Evolutionary conservation across 306 rosid species (phyloP).

Genomic region (Amphicarpaea edgeworthii): DNA sequence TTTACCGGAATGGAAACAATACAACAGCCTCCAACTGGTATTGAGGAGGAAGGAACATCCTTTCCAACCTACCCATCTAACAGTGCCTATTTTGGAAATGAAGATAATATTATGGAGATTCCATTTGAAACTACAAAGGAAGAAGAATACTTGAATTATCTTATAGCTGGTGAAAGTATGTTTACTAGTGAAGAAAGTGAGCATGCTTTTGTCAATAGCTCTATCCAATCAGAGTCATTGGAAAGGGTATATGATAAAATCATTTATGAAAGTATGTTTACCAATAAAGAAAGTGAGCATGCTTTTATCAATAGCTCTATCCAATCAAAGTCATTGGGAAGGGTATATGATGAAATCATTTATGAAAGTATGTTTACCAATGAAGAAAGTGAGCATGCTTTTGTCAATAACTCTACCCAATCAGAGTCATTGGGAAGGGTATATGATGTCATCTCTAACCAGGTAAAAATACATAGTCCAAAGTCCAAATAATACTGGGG

Average conservation of each 20-base stretch:
- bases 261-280: too few relatives aligned
- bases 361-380: too few relatives aligned
- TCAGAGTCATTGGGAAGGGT: slow-evolving; percentile 23
- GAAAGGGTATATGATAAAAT: slow-evolving; percentile 44
- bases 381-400: slow-evolving; percentile 19
- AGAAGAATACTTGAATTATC: neutral
- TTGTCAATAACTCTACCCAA: neutral
- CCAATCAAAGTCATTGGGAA: slow-evolving; percentile 4
- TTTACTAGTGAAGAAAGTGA: neutral
- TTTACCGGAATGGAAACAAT: neutral
- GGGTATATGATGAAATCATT: slow-evolving; percentile 49
- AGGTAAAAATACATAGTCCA: slow-evolving; percentile 50
- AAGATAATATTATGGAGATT: neutral
- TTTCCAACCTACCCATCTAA: neutral
- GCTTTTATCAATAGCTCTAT: slow-evolving; percentile 3
- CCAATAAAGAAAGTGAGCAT: neutral
- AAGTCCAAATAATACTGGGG: slow-evolving; percentile 34
- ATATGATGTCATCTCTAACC: slow-evolving; percentile 40
- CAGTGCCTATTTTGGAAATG: slow-evolving; percentile 21
- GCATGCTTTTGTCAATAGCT: slow-evolving; percentile 1
- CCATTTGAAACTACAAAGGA: neutral
- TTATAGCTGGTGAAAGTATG: neutral
- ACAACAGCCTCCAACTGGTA: slow-evolving; percentile 14
- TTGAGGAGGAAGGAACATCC: neutral
- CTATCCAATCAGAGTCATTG: slow-evolving; percentile 1